Conservation (phyloP, 148 eudicot genomes). For the Camellia japonica region DNA sequence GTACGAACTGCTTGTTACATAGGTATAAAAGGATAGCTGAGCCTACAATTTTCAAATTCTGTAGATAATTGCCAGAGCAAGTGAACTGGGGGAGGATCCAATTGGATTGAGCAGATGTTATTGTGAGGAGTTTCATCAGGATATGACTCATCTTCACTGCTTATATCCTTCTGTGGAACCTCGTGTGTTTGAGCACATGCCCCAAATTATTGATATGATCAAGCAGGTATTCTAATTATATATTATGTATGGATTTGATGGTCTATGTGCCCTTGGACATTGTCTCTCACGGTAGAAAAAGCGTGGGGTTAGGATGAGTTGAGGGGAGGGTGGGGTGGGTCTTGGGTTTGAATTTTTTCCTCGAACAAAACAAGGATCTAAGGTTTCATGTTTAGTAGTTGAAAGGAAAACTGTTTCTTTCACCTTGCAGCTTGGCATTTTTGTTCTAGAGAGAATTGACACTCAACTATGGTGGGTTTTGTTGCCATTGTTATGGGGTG, state of each 20-base stretch:
- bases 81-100: conserved; percentile 84
- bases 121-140: conserved; percentile 84
- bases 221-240: conserved; percentile 51
- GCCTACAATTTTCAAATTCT: conserved; percentile 71
- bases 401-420: background rate
- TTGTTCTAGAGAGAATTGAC: background rate
- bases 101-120: conserved; percentile 75
- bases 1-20: conserved; percentile 47
- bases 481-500: background rate
- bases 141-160: conserved; percentile 79
- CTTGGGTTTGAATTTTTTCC: background rate
- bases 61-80: conserved; percentile 99
- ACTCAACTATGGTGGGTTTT: background rate
- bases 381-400: background rate
- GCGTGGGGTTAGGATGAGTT: too few relatives aligned
- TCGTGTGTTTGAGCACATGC: conserved; percentile 93
- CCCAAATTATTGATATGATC: conserved; percentile 93
- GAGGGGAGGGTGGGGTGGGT: background rate
- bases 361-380: background rate
- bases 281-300: background rate
- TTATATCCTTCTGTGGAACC: conserved; percentile 83
- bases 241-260: background rate
- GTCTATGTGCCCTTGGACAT: background rate
- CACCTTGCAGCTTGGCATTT: background rate
- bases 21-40: conserved; percentile 67